Percentiles rank a stretch among this genome's conserved stretches.
Evolutionary conservation across 2,329 filamentous ascomycete genomes (phyloP).

Genomic region (Pseudocercospora fuligena): DNA sequence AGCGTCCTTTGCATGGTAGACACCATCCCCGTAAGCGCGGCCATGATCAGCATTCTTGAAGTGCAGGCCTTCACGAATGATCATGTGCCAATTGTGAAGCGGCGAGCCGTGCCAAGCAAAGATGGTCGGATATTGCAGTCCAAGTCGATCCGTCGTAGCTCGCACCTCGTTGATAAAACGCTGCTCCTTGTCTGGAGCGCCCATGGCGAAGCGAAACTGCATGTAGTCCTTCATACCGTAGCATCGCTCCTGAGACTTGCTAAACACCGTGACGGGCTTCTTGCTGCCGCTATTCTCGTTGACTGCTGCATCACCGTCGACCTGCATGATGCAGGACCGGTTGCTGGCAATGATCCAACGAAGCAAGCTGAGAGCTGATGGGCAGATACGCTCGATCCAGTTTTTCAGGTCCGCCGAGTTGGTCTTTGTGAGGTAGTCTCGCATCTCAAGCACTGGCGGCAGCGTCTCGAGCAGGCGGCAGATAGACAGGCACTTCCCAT

Average conservation of each 20-base stretch:
- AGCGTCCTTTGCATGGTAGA: slow-evolving; percentile 74
- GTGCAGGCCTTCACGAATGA: slow-evolving; percentile 80
- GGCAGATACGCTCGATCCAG: slow-evolving; percentile 66
- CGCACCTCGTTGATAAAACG: slow-evolving; percentile 70
- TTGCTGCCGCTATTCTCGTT: slow-evolving; percentile 10
- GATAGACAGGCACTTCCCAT: slow-evolving; percentile 56
- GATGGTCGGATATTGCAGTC: slow-evolving; percentile 66
- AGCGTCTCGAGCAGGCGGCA: slow-evolving; percentile 62
- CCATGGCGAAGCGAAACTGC: slow-evolving; percentile 88
- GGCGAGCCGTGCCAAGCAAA: slow-evolving; percentile 87
- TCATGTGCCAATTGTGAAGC: slow-evolving; percentile 84
- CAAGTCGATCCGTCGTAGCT: slow-evolving; percentile 47
- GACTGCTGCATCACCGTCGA: slow-evolving; percentile 52
- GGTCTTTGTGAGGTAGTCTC: slow-evolving; percentile 44
- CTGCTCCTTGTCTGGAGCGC: slow-evolving; percentile 83
- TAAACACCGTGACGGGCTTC: slow-evolving; percentile 21
- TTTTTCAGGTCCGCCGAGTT: slow-evolving; percentile 48
- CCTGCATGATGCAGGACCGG: slow-evolving; percentile 80
- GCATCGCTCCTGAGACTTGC: slow-evolving; percentile 52
- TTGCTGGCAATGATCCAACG: slow-evolving; percentile 92
- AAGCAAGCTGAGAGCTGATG: slow-evolving; percentile 69
- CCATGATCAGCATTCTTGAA: slow-evolving; percentile 68
- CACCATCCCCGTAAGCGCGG: slow-evolving; percentile 75
- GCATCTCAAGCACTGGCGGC: slow-evolving; percentile 66
- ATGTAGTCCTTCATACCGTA: slow-evolving; percentile 69